A percentile compares a stretch with the other conserved stretches of the same genome.
These are phyloP conservation scores for Paxillus ammoniavirescens DNA, from an alignment of 768 basidiomycete genomes.

Conservation along the genomic window DNA sequence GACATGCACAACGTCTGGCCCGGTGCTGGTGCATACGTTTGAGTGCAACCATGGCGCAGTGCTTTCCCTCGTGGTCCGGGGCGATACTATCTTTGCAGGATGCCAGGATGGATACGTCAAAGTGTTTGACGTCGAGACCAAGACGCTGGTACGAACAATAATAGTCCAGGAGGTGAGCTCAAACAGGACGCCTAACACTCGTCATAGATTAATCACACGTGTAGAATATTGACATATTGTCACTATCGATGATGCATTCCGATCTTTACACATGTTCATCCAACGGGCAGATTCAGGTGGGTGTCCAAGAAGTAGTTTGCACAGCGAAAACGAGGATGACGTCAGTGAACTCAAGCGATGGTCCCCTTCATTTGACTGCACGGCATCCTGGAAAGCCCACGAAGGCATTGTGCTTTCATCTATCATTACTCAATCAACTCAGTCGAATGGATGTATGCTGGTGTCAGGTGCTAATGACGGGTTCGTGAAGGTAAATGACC, in stretches of 20 bases:
- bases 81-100: slow-evolving; percentile 86
- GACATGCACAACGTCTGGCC: slow-evolving; percentile 49
- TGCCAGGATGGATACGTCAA: slow-evolving; percentile 94
- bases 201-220: neutral
- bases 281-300: slow-evolving; percentile 69
- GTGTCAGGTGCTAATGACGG: slow-evolving; percentile 87
- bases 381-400: slow-evolving; percentile 81
- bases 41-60: slow-evolving; percentile 77
- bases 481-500: slow-evolving; percentile 66
- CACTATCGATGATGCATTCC: slow-evolving; percentile 68
- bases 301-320: neutral
- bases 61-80: slow-evolving; percentile 69
- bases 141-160: slow-evolving; percentile 81
- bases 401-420: slow-evolving; percentile 82
- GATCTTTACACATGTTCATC: slow-evolving; percentile 67
- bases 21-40: slow-evolving; percentile 60
- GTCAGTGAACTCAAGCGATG: slow-evolving; percentile 51
- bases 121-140: slow-evolving; percentile 88
- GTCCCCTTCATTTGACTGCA: slow-evolving; percentile 83
- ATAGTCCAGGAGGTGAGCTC: slow-evolving; percentile 73
- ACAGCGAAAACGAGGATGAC: neutral
- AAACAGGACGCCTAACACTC: neutral
- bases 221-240: slow-evolving; percentile 78
- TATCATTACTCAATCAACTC: slow-evolving; percentile 44
- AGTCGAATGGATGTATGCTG: slow-evolving; percentile 32